Evolutionary conservation across 192 early-diverging fungal species (phyloP), one percentile per base, ranked within the genome.

Genomic region (Borealophlyctis nickersoniae): DNA sequence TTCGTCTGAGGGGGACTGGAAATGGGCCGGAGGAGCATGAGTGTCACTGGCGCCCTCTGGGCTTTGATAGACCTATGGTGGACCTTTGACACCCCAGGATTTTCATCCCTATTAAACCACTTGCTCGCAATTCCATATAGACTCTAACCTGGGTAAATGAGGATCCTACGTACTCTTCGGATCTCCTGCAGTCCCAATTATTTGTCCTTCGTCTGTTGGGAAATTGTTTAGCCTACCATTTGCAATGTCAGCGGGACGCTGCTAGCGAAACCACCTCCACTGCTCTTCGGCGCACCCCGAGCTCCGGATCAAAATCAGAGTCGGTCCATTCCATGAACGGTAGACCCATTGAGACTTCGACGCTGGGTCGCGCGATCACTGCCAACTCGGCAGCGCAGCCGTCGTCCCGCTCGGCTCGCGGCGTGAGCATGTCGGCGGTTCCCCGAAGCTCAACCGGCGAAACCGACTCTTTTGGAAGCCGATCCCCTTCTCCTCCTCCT

Each of bases 101-200:
- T n/a, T n/a, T n/a, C n/a, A n/a, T n/a, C n/a, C n/a, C n/a, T n/a
- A n/a, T n/a, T n/a, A n/a, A n/a, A n/a, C n/a, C n/a, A n/a, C n/a
- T n/a, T n/a, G n/a, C n/a, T n/a, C n/a, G n/a, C n/a, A n/a, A n/a
- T n/a, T n/a, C n/a, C n/a, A n/a, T n/a, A n/a, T n/a, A n/a, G n/a
- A n/a, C n/a, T n/a, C n/a, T n/a, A n/a, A n/a, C n/a, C n/a, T n/a
- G n/a, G n/a, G n/a, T n/a, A n/a, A n/a, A n/a, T 31, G 36, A 73
- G 26, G 87, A 89, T 48, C 76, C 83, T 22, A 62, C 60, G 60
- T 69, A 83, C n/a, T 81, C 87, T 2, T 64, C 74, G 28, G 81
- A 92, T 45, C 78, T 87, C 29, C 82, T 92, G 65, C 90, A 96
- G 65, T 93, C 92, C 19, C 92, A 94, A 70, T 78, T 92, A 11